Conservation (phyloP, 306 rosid species). For the Macrotyloma uniflorum region DNA sequence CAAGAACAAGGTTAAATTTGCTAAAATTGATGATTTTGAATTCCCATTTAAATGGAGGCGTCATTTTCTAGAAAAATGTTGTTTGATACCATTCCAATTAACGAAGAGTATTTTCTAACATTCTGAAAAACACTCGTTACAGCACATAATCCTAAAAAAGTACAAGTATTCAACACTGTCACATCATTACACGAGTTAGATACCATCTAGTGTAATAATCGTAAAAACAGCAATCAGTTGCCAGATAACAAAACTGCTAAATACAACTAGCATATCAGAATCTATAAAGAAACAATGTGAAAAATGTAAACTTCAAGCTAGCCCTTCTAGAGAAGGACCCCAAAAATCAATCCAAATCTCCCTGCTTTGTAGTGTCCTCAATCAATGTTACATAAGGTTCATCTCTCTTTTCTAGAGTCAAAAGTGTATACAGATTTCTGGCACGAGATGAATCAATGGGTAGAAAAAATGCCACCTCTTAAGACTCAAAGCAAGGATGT, state of each 20-base stretch:
- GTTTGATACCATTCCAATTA: neutral
- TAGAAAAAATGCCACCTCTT: constrained; percentile 27
- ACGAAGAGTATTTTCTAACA: neutral
- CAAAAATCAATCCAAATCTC: constrained; percentile 29
- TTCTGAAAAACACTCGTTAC: constrained; percentile 19
- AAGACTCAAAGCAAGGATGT: constrained; percentile 28
- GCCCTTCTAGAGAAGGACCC: constrained; percentile 19
- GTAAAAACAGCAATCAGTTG: constrained; percentile 32
- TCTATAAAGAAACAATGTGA: neutral
- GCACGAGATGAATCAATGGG: constrained; percentile 33
- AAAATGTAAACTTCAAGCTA: constrained; percentile 9
- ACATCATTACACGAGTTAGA: constrained; percentile 26
- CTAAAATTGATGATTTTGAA: neutral
- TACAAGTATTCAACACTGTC: neutral
- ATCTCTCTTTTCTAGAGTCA: neutral
- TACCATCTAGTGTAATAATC: constrained; percentile 1
- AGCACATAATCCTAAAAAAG: constrained; percentile 15
- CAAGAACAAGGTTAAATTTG: neutral
- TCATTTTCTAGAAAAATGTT: neutral
- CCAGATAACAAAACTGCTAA: constrained; percentile 17
- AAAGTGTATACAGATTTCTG: constrained; percentile 36
- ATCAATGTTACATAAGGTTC: constrained; percentile 30
- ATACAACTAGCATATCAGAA: constrained; percentile 37
- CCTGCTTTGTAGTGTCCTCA: constrained; percentile 19
- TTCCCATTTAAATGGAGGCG: neutral